Percentiles rank a stretch among this genome's conserved stretches.
Evolutionary conservation across 345 rosid species (phyloP).

Genomic region (Geranium brycei): DNA sequence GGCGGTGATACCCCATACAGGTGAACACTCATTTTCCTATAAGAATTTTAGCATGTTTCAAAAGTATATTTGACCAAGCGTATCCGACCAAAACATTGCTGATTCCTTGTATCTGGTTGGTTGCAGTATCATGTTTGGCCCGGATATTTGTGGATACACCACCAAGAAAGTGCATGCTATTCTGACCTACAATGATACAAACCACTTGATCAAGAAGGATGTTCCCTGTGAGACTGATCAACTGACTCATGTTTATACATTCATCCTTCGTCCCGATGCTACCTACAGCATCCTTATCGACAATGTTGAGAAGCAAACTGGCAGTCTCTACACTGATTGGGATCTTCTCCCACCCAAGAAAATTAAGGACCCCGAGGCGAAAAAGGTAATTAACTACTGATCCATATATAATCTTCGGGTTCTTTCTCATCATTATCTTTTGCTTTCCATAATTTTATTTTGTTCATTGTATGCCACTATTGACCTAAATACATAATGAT

Average conservation of each 20-base stretch:
- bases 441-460: no score
- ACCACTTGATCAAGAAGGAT: constrained; percentile 92
- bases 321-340: constrained; percentile 91
- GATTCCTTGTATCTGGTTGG: constrained; percentile 2
- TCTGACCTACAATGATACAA: constrained; percentile 63
- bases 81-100: no score
- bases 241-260: constrained; percentile 87
- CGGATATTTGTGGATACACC: constrained; percentile 91
- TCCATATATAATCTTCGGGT: background rate
- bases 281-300: constrained; percentile 85
- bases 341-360: constrained; percentile 79
- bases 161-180: constrained; percentile 99
- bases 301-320: constrained; percentile 84
- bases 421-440: background rate
- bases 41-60: background rate
- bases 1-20: constrained; percentile 98
- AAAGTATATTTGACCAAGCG: background rate
- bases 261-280: constrained; percentile 84
- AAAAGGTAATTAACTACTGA: constrained; percentile 36
- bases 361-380: constrained; percentile 90
- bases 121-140: constrained; percentile 98
- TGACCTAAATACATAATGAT: constrained; percentile 1
- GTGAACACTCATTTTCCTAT: constrained; percentile 15
- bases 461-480: background rate
- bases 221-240: constrained; percentile 99